phyloP scores from a whole-genome alignment of 306 rosid genomes.

The Betula pendula region DNA sequence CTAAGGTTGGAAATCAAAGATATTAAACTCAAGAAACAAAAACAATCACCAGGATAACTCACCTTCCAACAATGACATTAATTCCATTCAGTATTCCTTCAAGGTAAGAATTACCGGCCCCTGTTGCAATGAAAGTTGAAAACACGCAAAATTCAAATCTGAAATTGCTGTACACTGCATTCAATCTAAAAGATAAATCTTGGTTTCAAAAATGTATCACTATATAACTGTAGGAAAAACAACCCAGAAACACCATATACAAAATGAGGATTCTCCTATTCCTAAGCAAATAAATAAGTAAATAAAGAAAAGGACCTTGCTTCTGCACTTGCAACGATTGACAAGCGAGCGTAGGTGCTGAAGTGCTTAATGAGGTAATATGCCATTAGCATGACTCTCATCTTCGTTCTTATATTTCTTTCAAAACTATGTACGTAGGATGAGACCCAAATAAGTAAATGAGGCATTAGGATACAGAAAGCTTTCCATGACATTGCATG shows the following conservation, averaged over 20 bases:
- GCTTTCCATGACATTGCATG: background rate
- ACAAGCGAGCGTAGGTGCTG: background rate
- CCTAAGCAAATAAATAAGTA: background rate
- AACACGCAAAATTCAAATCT: slow-evolving; percentile 18
- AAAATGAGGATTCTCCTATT: background rate
- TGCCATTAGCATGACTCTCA: background rate
- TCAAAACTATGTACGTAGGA: background rate
- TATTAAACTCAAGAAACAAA: slow-evolving; percentile 1
- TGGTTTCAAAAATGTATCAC: background rate
- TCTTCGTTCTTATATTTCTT: background rate
- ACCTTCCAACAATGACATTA: slow-evolving; percentile 87
- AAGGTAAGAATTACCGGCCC: slow-evolving; percentile 41
- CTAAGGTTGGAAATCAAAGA: slow-evolving; percentile 30
- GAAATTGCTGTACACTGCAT: background rate
- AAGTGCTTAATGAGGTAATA: background rate
- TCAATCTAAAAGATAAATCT: slow-evolving; percentile 1
- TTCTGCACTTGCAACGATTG: background rate
- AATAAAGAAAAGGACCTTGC: background rate
- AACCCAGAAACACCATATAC: background rate
- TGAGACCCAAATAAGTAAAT: background rate
- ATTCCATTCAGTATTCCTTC: slow-evolving; percentile 82
- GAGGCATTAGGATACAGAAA: background rate
- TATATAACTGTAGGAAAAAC: background rate
- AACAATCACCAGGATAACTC: slow-evolving; percentile 25
- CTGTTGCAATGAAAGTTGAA: slow-evolving; percentile 41